phyloP scores from a whole-genome alignment of 2,329 filamentous ascomycete genomes.

The Cladosporium halotolerans region DNA sequence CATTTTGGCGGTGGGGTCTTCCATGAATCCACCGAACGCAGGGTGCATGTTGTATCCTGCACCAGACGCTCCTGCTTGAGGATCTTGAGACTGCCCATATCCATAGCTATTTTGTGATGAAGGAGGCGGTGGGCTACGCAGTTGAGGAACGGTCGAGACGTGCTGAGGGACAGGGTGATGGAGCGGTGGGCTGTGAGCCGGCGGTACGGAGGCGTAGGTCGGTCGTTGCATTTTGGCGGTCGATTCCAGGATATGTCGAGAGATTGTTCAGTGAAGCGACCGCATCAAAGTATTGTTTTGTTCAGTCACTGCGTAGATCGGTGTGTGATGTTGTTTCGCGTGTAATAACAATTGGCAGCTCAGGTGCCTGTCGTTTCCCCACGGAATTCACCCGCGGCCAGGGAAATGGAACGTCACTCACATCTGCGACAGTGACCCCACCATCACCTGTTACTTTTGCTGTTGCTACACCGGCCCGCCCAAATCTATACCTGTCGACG shows the following conservation, averaged over 20 bases:
- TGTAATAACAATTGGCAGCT: conserved; percentile 8
- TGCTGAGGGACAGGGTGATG: conserved; percentile 98
- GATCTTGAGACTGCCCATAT: conserved; percentile 48
- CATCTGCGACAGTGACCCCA: not conserved
- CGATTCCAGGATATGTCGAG: not conserved
- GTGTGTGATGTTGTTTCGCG: not conserved
- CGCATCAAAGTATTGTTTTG: too few relatives aligned
- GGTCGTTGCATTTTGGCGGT: conserved; percentile 70
- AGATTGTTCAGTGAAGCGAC: not conserved
- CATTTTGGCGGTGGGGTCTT: conserved; percentile 89
- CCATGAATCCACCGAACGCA: conserved; percentile 88
- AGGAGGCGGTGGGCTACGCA: conserved; percentile 86
- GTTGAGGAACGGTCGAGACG: conserved; percentile 93
- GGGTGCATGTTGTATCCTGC: conserved; percentile 36
- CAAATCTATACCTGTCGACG: too few relatives aligned
- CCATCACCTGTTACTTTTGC: not conserved
- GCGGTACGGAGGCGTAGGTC: conserved; percentile 67
- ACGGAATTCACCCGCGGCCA: not conserved
- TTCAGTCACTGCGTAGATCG: not conserved
- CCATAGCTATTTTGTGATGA: conserved; percentile 59
- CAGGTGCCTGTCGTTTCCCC: not conserved
- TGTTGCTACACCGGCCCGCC: too few relatives aligned
- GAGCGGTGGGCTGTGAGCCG: conserved; percentile 76
- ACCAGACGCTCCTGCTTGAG: conserved; percentile 16
- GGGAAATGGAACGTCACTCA: too few relatives aligned